Evolutionary conservation across 257 asterid genomes (phyloP), one percentile per base, ranked within the genome.

Genomic region (Ehretia macrophylla): DNA sequence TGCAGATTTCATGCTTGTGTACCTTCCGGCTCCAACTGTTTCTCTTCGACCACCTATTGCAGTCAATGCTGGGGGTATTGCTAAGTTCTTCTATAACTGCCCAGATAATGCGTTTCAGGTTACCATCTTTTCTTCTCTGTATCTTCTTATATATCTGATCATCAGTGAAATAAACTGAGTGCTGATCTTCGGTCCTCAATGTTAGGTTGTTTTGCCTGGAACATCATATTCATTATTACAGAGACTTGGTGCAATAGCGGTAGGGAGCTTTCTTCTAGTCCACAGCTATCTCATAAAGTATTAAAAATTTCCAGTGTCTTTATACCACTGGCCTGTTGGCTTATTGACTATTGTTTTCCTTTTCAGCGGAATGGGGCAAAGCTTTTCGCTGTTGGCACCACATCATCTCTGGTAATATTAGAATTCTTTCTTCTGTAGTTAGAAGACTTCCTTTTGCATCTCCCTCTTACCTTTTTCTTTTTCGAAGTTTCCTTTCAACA

Each of bases 11-110:
- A 91, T 88, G 98, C 96, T 88, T 42, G 96, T 91, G 49, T 91
- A 84, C 75, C 97, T 91, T 65, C 98, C 97, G 13, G 98, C 97
- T 65, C 98, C 97, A 32, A 91, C 98, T n/a, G 86, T 91, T 69
- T 83, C 98, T 71, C 95, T 91, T 62, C 83, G 88, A 44, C 49
- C 88, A 12, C 88, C 93, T 60, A 83, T 85, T 53, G 85, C 82
- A 5, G 73, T 68, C 70, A 69, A 73, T 68, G 95, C 97, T 51
- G 98, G 98, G 11, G 74, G 77, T 45, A 50, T 88, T 65, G 87
- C 95, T 55, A 91, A 78, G 72, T 91, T 82, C 81, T 84, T 91
- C n/a, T 64, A 88, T 70, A 56, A 48, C 63, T 91, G 98, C 68
- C 98, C 97, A 0, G 98, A 85, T 67, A 91, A 91, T 67, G 98